phyloP scores from a whole-genome alignment of 202 grass and related monocot genomes.

The Setaria viridis region DNA sequence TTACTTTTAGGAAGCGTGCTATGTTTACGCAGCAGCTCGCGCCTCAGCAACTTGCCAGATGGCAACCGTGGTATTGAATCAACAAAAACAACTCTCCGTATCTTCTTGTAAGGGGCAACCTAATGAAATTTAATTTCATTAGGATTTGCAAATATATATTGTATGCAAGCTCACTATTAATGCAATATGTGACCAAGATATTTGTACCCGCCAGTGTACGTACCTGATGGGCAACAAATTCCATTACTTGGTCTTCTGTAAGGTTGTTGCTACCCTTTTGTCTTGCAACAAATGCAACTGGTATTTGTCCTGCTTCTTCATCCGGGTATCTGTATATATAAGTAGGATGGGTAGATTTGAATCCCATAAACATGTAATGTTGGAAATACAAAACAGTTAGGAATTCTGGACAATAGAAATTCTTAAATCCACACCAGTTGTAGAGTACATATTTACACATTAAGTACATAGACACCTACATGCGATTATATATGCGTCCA shows the following conservation, averaged over 20 bases:
- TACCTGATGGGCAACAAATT: constrained; percentile 14
- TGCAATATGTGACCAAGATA: not conserved
- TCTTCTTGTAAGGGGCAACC: constrained; percentile 30
- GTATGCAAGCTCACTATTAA: not conserved
- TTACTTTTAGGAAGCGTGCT: not conserved
- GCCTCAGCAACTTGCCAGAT: constrained; percentile 17
- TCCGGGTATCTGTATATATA: constrained; percentile 9
- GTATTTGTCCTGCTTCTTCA: constrained; percentile 35
- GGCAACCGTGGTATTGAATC: constrained; percentile 24
- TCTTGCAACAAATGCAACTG: constrained; percentile 36
- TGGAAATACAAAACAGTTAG: not conserved
- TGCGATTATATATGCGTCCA: not conserved
- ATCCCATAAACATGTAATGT: not conserved
- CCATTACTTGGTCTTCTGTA: constrained; percentile 34
- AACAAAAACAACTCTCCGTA: constrained; percentile 21
- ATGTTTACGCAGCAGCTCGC: not conserved
- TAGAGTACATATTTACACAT: not conserved
- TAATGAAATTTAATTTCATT: not conserved
- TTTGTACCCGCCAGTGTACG: not conserved
- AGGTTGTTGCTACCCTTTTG: constrained; percentile 20
- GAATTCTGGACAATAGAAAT: not conserved
- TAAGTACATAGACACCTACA: not conserved
- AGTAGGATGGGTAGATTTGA: not conserved
- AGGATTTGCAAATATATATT: not conserved
- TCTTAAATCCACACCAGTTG: not conserved